Conservation (phyloP, 1,284 basidiomycete genomes). For the Marasmius fiardii region DNA sequence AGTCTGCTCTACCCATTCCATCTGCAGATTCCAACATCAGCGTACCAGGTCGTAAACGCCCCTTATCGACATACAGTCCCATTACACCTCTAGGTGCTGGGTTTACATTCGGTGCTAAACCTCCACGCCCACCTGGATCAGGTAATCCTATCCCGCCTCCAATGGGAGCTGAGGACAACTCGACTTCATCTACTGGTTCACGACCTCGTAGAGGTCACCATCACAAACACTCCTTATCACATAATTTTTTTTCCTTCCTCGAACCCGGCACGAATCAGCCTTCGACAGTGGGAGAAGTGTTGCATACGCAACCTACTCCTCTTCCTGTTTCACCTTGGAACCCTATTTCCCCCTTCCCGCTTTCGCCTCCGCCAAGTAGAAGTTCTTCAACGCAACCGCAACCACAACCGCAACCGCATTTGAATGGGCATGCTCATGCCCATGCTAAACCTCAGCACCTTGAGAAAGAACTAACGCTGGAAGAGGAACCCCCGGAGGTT, state of each 20-base stretch:
- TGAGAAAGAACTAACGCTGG: neutral
- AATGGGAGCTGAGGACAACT: conserved; percentile 19
- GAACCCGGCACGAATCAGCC: conserved; percentile 46
- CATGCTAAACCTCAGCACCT: neutral
- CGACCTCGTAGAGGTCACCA: conserved; percentile 73
- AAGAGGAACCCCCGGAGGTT: neutral
- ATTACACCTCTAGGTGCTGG: conserved; percentile 50
- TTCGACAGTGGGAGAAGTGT: conserved; percentile 17
- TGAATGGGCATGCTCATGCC: no score
- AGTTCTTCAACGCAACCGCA: neutral
- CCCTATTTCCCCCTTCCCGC: conserved; percentile 35
- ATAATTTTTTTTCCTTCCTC: conserved; percentile 90
- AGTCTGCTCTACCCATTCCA: conserved; percentile 47
- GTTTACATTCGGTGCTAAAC: conserved; percentile 62
- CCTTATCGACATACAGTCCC: conserved; percentile 26
- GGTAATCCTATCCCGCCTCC: conserved; percentile 12
- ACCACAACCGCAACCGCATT: neutral
- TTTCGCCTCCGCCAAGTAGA: conserved; percentile 4
- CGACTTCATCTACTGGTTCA: conserved; percentile 22
- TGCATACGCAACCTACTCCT: conserved; percentile 50
- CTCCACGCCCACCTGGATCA: conserved; percentile 28
- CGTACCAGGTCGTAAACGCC: conserved; percentile 18
- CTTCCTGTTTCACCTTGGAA: conserved; percentile 54
- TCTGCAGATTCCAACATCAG: conserved; percentile 35
- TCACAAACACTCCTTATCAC: conserved; percentile 91